Evolutionary conservation across 2,329 filamentous ascomycete genomes (phyloP), one percentile per base, ranked within the genome.

Genomic region (Hymenoscyphus scutula): DNA sequence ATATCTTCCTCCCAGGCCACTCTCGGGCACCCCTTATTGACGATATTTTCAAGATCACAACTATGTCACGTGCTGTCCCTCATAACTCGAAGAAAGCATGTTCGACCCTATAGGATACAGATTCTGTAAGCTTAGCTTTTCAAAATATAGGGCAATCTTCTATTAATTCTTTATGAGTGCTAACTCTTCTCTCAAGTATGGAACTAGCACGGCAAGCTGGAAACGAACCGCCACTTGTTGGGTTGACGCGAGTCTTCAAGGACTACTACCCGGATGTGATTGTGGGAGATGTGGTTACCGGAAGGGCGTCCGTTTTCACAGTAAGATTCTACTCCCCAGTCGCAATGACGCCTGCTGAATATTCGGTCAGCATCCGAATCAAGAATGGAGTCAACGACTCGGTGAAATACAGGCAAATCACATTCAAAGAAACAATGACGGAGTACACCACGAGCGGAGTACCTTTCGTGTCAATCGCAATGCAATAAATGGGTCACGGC

Each of bases 241-340:
- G 90, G 2, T 79, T 96, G 19, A 78, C 96, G 57, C 84, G 89
- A 61, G 86, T 94, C n/a, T 96, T 89, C 78, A 95, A 95, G 73
- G 91, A 94, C 73, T 96, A 94, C 75, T 96, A 94, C 71, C 91
- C 92, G 0, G 91, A 96, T 73, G 91, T 96, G 60, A 91, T 96
- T 63, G 83, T 94, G 15, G 90, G 89, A 25, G 88, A 89, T 66
- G 80, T 84, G 3, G 83, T 85, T 32, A 79, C 80, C 59, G 85
- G 85, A 41, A 82, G 83, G 63, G 85, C 85, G 0, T 83, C 84
- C 3, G 80, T 84, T 0, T 89, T 89, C 74, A 87, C 84, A 74
- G 83, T 84, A 72, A 38, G 69, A 23, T n/a, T 10, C 19, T 41
- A 27, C 45, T 15, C 37, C 19, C 13, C 29, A 11, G 25, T 29